These are phyloP conservation scores for Globisporangium camurandrum DNA, from an alignment of 352 stramenopile species.

Conservation along the genomic window DNA sequence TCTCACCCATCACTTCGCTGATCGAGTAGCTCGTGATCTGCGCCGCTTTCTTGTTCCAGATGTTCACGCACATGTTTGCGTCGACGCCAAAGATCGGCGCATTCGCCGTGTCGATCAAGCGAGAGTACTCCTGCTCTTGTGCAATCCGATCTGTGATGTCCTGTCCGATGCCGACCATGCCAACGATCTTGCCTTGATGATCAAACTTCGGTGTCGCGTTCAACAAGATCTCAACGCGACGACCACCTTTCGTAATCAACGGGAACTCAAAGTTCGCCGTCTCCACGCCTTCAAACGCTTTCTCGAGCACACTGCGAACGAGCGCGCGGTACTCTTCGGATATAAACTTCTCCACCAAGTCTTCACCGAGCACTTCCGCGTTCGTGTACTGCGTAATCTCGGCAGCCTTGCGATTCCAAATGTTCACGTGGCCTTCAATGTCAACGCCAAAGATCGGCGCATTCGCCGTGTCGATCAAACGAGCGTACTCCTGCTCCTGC, in stretches of 20 bases:
- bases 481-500: slow-evolving; percentile 65
- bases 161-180: slow-evolving; percentile 62
- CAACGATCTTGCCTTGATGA: slow-evolving; percentile 52
- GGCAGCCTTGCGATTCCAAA: slow-evolving; percentile 69
- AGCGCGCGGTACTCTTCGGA: slow-evolving; percentile 25
- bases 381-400: slow-evolving; percentile 62
- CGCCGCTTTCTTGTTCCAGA: slow-evolving; percentile 86
- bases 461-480: slow-evolving; percentile 78
- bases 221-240: slow-evolving; percentile 61
- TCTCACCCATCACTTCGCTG: slow-evolving; percentile 78
- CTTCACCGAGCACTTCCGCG: slow-evolving; percentile 55
- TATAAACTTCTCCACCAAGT: slow-evolving; percentile 66
- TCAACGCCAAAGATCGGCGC: slow-evolving; percentile 74
- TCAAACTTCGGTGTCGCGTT: slow-evolving; percentile 62
- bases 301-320: slow-evolving; percentile 28
- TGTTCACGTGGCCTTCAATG: slow-evolving; percentile 18
- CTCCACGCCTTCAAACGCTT: slow-evolving; percentile 29
- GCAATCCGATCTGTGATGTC: slow-evolving; percentile 44
- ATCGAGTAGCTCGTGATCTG: slow-evolving; percentile 87
- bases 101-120: slow-evolving; percentile 63
- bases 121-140: slow-evolving; percentile 34
- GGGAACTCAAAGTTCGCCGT: slow-evolving; percentile 66
- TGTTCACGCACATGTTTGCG: slow-evolving; percentile 65
- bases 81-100: slow-evolving; percentile 67
- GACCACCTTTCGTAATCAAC: slow-evolving; percentile 59